Conservation (phyloP, 2,329 filamentous ascomycete genomes). For the Laburnicola sp. region DNA sequence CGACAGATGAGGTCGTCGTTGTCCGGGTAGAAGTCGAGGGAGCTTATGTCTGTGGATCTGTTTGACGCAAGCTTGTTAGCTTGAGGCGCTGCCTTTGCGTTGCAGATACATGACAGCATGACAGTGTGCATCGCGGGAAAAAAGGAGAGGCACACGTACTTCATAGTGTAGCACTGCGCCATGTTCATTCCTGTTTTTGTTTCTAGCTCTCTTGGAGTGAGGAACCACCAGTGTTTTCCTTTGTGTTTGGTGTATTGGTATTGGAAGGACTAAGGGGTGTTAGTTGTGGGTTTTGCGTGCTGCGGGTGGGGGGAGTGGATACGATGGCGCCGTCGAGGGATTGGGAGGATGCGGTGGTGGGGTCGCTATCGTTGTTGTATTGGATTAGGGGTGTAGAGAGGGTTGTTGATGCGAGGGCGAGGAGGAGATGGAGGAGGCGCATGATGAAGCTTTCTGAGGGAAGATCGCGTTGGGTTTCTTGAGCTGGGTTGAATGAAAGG, state of each 20-base stretch:
- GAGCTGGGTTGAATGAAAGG: too few relatives aligned
- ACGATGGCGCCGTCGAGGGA: too few relatives aligned
- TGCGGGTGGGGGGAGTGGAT: too few relatives aligned
- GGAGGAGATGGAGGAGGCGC: too few relatives aligned
- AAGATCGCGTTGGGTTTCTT: too few relatives aligned
- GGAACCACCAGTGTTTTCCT: slow-evolving; percentile 3
- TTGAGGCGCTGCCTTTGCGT: neutral
- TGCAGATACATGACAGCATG: neutral
- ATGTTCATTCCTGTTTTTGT: neutral
- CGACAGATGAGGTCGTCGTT: neutral
- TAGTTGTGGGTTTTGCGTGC: too few relatives aligned
- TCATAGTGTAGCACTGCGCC: neutral
- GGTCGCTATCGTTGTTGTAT: too few relatives aligned
- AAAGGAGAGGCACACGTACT: neutral
- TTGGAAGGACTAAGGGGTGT: neutral
- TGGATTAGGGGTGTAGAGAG: too few relatives aligned
- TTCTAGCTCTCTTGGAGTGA: slow-evolving; percentile 13
- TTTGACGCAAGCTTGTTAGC: too few relatives aligned
- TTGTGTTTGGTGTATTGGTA: slow-evolving; percentile 2
- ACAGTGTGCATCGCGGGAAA: neutral
- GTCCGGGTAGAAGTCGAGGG: neutral
- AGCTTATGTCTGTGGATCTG: neutral
- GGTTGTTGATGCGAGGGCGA: too few relatives aligned
- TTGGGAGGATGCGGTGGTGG: too few relatives aligned
- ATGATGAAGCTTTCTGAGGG: too few relatives aligned